These are phyloP conservation scores for Corrigiola litoralis DNA, from an alignment of 179 eudicot genomes.

Conservation along the genomic window DNA sequence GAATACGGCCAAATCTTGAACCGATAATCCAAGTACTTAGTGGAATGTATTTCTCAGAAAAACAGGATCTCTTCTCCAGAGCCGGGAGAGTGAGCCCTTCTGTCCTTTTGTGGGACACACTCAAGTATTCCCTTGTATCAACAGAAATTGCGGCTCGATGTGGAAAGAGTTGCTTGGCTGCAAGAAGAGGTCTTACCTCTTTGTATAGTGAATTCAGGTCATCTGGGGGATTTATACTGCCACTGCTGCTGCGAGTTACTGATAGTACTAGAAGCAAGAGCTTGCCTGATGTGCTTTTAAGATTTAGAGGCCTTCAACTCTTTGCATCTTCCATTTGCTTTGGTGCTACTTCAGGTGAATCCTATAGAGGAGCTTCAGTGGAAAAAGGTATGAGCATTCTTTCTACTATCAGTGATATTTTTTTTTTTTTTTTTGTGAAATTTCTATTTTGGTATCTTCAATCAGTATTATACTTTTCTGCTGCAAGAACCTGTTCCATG, in stretches of 20 bases:
- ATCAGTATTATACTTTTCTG: not conserved
- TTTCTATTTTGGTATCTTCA: not conserved
- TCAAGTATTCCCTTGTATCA: slow-evolving; percentile 81
- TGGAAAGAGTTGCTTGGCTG: slow-evolving; percentile 35
- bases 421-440: slow-evolving; percentile 1
- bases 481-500: not conserved
- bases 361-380: slow-evolving; percentile 21
- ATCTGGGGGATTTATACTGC: slow-evolving; percentile 69
- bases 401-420: slow-evolving; percentile 3
- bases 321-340: slow-evolving; percentile 67
- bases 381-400: slow-evolving; percentile 46
- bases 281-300: slow-evolving; percentile 49
- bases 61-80: slow-evolving; percentile 44
- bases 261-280: slow-evolving; percentile 46
- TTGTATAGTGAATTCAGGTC: slow-evolving; percentile 65
- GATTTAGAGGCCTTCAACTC: slow-evolving; percentile 75
- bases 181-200: slow-evolving; percentile 43
- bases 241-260: slow-evolving; percentile 57
- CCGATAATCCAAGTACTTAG: slow-evolving; percentile 50
- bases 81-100: slow-evolving; percentile 69
- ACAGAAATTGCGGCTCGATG: slow-evolving; percentile 88
- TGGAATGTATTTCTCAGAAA: slow-evolving; percentile 65
- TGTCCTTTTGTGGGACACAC: slow-evolving; percentile 89
- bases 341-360: slow-evolving; percentile 35
- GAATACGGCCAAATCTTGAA: slow-evolving; percentile 48